These are phyloP conservation scores for barrel medic (Medicago truncatula) DNA, from an alignment of 306 rosid genomes.

Conservation along the genomic window DNA sequence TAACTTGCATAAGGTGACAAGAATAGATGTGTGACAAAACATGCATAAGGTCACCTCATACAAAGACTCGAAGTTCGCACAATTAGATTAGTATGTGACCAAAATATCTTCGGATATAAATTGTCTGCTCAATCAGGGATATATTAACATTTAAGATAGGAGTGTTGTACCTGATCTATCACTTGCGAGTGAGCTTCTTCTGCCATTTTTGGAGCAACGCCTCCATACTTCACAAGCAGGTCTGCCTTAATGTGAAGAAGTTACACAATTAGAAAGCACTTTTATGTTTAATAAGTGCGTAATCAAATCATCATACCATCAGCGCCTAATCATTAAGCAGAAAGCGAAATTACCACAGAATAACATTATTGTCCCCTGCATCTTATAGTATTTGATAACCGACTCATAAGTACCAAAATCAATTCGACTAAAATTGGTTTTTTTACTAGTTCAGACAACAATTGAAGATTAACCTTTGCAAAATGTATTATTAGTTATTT, in stretches of 20 bases:
- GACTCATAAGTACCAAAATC: not conserved
- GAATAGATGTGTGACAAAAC: not conserved
- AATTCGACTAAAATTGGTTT: constrained; percentile 2
- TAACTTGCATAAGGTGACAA: constrained; percentile 16
- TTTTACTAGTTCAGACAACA: constrained; percentile 7
- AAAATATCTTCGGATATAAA: no score
- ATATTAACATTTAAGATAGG: no score
- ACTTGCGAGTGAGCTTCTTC: constrained; percentile 92
- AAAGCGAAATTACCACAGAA: not conserved
- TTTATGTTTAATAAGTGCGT: not conserved
- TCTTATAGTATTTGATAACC: constrained; percentile 2
- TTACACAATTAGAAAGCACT: constrained; percentile 16
- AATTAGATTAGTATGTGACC: constrained; percentile 18
- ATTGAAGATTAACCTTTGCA: not conserved
- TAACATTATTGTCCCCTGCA: not conserved
- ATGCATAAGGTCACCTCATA: not conserved
- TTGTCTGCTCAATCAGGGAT: constrained; percentile 27
- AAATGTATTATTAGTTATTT: not conserved
- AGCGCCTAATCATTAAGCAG: constrained; percentile 11
- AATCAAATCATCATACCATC: not conserved
- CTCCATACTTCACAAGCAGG: constrained; percentile 85
- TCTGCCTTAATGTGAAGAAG: constrained; percentile 72
- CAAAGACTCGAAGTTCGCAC: constrained; percentile 17
- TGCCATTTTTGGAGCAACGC: constrained; percentile 98
- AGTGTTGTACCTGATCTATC: constrained; percentile 72